phyloP scores from a whole-genome alignment of 768 basidiomycete species.

The Hygrocybe punicea region DNA sequence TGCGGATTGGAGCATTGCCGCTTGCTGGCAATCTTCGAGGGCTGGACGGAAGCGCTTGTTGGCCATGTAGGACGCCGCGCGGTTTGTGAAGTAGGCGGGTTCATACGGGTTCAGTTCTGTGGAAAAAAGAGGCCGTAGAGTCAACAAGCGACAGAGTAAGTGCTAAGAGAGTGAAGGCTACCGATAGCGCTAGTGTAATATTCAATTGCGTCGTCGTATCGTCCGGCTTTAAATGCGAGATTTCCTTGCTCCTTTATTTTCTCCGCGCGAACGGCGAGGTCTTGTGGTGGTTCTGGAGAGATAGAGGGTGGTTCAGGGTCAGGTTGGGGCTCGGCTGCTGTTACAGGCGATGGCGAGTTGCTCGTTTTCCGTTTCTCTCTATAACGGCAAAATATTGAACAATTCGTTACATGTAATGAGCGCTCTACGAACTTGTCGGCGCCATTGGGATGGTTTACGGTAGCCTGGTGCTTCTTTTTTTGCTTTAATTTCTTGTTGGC shows the following conservation, averaged over 20 bases:
- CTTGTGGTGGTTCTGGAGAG: slow-evolving; percentile 26
- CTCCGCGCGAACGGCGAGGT: slow-evolving; percentile 50
- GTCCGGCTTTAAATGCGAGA: slow-evolving; percentile 61
- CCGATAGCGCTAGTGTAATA: slow-evolving; percentile 76
- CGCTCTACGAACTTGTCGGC: not conserved
- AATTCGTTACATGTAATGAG: not conserved
- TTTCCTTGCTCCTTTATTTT: slow-evolving; percentile 74
- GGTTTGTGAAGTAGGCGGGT: slow-evolving; percentile 78
- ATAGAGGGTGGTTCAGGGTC: slow-evolving; percentile 15
- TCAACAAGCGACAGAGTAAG: slow-evolving; percentile 7
- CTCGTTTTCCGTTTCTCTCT: not conserved
- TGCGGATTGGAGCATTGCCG: slow-evolving; percentile 59
- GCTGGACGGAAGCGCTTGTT: slow-evolving; percentile 73
- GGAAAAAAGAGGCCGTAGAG: slow-evolving; percentile 2
- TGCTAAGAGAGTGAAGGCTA: slow-evolving; percentile 23
- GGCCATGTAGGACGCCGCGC: slow-evolving; percentile 83
- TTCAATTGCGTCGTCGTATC: slow-evolving; percentile 67
- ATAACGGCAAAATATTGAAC: not conserved
- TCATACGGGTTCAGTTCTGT: slow-evolving; percentile 60
- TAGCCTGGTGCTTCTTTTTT: slow-evolving; percentile 17
- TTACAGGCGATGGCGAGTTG: slow-evolving; percentile 11
- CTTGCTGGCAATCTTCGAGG: slow-evolving; percentile 74
- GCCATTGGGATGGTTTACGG: not conserved
- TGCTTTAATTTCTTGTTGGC: slow-evolving; percentile 21
- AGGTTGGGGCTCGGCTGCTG: not conserved